Conservation (phyloP, 2,329 filamentous ascomycete genomes). For the Colletotrichum eremochloae region DNA sequence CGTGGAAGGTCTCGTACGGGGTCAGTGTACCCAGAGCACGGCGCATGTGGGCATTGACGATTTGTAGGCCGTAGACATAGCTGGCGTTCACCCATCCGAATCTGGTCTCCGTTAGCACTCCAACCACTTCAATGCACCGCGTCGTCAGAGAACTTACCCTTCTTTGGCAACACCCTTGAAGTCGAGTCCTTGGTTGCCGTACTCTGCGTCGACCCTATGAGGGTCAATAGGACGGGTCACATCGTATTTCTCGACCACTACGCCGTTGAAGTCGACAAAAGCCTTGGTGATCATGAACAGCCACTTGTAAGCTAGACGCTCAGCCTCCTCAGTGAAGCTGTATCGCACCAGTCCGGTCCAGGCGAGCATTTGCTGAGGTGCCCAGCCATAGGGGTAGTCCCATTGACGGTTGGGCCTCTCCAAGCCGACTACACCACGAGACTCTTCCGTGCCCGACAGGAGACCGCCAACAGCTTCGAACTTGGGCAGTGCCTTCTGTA, state of each 20-base stretch:
- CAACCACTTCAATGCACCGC: neutral
- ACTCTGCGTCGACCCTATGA: constrained; percentile 95
- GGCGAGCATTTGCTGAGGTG: constrained; percentile 97
- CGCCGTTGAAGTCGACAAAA: constrained; percentile 98
- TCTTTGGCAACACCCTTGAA: constrained; percentile 97
- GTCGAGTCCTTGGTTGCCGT: constrained; percentile 95
- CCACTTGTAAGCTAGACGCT: constrained; percentile 95
- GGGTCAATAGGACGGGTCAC: constrained; percentile 91
- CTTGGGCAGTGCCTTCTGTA: constrained; percentile 83
- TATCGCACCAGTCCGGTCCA: constrained; percentile 95
- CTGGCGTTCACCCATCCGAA: constrained; percentile 99
- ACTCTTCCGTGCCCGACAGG: constrained; percentile 89
- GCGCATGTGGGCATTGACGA: constrained; percentile 89
- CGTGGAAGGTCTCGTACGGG: constrained; percentile 85
- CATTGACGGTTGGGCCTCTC: constrained; percentile 95
- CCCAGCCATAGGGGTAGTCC: constrained; percentile 99
- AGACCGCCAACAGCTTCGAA: constrained; percentile 92
- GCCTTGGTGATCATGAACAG: constrained; percentile 98
- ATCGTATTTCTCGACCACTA: constrained; percentile 99
- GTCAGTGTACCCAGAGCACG: constrained; percentile 90
- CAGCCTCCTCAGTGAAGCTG: constrained; percentile 90
- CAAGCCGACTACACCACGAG: constrained; percentile 82
- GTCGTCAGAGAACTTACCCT: constrained; percentile 74
- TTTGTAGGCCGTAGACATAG: constrained; percentile 92
- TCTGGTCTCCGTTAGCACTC: constrained; percentile 62